Evolutionary conservation across 1,284 basidiomycete species (phyloP).

Genomic region (Ustilago esculenta): DNA sequence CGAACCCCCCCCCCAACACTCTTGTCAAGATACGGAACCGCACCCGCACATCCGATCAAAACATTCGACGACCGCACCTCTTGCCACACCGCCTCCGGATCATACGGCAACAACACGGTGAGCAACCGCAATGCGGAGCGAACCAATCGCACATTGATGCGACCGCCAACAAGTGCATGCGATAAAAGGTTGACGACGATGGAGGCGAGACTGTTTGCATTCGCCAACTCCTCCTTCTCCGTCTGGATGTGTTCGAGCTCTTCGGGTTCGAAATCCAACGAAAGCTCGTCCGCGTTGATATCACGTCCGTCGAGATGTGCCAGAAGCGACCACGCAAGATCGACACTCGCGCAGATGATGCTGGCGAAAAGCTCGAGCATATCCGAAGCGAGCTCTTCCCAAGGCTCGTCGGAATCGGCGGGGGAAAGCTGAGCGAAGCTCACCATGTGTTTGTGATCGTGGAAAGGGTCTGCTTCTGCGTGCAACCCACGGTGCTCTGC

Average conservation of each 20-base stretch:
- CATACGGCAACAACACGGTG: constrained; percentile 78
- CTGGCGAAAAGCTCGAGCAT: constrained; percentile 81
- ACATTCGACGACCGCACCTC: constrained; percentile 80
- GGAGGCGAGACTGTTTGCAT: constrained; percentile 73
- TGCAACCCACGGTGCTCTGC: constrained; percentile 1
- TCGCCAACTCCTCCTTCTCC: constrained; percentile 46
- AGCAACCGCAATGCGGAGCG: constrained; percentile 81
- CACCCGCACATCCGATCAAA: constrained; percentile 73
- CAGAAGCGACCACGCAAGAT: constrained; percentile 75
- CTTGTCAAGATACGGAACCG: constrained; percentile 31
- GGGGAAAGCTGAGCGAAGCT: constrained; percentile 42
- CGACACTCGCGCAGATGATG: constrained; percentile 76
- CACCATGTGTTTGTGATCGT: constrained; percentile 38
- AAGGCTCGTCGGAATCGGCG: constrained; percentile 27
- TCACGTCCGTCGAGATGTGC: constrained; percentile 72
- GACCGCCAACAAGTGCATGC: constrained; percentile 75
- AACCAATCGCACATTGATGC: constrained; percentile 75
- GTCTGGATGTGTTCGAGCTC: constrained; percentile 45
- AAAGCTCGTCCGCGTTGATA: constrained; percentile 38
- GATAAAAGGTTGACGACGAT: constrained; percentile 84
- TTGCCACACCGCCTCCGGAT: constrained; percentile 83
- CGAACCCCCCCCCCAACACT: constrained; percentile 10
- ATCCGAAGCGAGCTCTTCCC: constrained; percentile 75
- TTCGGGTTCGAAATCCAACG: constrained; percentile 43
- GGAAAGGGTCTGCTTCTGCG: constrained; percentile 28